These are phyloP conservation scores for Cystodermella granulosa DNA, from an alignment of 1,284 basidiomycete species.

Conservation along the genomic window DNA sequence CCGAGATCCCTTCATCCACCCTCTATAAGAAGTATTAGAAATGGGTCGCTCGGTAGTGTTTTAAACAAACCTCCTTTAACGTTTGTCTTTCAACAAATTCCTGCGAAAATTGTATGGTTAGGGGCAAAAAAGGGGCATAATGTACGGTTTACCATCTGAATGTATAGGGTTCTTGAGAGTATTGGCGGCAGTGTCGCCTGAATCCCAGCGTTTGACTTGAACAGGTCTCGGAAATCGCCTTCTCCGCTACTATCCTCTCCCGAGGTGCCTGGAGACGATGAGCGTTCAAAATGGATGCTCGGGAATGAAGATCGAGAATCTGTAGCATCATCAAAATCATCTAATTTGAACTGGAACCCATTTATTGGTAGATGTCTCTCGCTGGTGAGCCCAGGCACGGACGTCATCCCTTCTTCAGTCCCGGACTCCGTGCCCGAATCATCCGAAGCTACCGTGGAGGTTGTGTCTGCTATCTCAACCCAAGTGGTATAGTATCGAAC, in stretches of 20 bases:
- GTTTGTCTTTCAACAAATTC: conserved; percentile 87
- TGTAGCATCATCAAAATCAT: conserved; percentile 54
- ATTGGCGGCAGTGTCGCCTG: conserved; percentile 33
- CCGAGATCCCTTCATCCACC: conserved; percentile 73
- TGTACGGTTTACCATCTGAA: conserved; percentile 69
- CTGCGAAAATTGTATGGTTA: conserved; percentile 35
- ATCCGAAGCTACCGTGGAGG: conserved; percentile 48
- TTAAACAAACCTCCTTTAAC: conserved; percentile 58
- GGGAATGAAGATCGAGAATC: conserved; percentile 63
- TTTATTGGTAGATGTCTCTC: conserved; percentile 28
- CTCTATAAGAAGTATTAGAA: conserved; percentile 41
- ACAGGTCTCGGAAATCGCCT: conserved; percentile 40
- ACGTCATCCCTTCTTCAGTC: conserved; percentile 50
- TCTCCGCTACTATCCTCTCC: conserved; percentile 37
- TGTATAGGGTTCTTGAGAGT: conserved; percentile 69
- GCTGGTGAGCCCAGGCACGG: conserved; percentile 41
- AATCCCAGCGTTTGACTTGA: conserved; percentile 15
- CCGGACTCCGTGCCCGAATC: conserved; percentile 42
- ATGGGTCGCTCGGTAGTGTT: conserved; percentile 2
- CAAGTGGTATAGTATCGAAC: conserved; percentile 87
- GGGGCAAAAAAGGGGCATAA: conserved; percentile 3
- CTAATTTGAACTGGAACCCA: conserved; percentile 55
- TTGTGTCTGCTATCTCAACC: conserved; percentile 63
- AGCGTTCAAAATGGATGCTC: conserved; percentile 69
- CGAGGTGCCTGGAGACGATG: conserved; percentile 30